These are phyloP conservation scores for Jasminum sambac DNA, from an alignment of 257 asterid species.

Conservation along the genomic window DNA sequence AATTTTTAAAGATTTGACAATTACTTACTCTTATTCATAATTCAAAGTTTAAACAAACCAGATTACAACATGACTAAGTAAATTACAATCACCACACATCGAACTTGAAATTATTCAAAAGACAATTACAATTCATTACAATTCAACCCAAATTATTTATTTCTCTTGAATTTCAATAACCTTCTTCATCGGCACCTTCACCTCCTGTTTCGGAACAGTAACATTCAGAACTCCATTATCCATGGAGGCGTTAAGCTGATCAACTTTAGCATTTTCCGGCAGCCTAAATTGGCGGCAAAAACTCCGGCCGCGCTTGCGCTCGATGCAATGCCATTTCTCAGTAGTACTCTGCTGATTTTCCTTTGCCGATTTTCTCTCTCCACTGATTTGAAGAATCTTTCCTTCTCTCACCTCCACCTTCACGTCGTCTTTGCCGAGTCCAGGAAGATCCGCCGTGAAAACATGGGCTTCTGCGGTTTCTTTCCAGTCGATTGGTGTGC, in stretches of 20 bases:
- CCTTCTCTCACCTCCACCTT: slow-evolving; percentile 9
- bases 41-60: neutral
- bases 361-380: slow-evolving; percentile 13
- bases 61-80: neutral
- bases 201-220: slow-evolving; percentile 7
- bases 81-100: neutral
- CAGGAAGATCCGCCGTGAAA: slow-evolving; percentile 25
- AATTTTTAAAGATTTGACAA: too few relatives aligned
- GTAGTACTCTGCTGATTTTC: neutral
- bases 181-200: slow-evolving; percentile 11
- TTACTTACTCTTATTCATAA: neutral
- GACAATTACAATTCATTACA: neutral
- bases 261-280: slow-evolving; percentile 11
- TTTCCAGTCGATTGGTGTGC: slow-evolving; percentile 29
- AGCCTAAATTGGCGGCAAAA: slow-evolving; percentile 24
- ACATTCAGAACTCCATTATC: neutral
- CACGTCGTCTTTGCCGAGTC: slow-evolving; percentile 21
- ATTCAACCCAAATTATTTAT: neutral
- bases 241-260: slow-evolving; percentile 13
- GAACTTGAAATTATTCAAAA: neutral
- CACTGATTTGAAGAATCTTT: slow-evolving; percentile 8
- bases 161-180: slow-evolving; percentile 19
- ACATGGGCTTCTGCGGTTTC: slow-evolving; percentile 19
- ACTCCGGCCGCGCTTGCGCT: slow-evolving; percentile 14
- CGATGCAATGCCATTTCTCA: slow-evolving; percentile 12